Evolutionary conservation across 2,329 filamentous ascomycete species (phyloP).

Genomic region (Westerdykella ornata): DNA sequence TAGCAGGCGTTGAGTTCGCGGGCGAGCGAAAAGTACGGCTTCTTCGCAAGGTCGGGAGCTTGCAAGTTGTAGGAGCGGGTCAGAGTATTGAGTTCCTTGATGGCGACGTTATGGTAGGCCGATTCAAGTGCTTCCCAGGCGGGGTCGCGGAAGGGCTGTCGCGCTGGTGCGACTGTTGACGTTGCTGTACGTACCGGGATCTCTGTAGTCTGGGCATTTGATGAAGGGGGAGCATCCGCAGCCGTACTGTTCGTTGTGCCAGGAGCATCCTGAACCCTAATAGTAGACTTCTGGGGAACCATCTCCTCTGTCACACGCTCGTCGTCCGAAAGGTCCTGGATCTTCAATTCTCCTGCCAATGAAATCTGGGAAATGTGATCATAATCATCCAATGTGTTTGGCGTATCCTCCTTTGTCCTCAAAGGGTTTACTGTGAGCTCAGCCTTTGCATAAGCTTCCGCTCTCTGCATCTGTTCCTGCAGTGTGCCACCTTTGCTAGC

Average conservation of each 20-base stretch:
- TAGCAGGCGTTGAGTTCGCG: constrained; percentile 77
- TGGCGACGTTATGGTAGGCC: constrained; percentile 67
- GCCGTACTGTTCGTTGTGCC: constrained; percentile 1
- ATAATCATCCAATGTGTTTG: constrained; percentile 41
- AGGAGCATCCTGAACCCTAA: constrained; percentile 6
- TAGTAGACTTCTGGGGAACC: constrained; percentile 14
- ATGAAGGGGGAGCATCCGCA: neutral
- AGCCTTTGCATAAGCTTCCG: constrained; percentile 66
- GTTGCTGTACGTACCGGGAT: constrained; percentile 6
- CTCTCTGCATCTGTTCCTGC: constrained; percentile 63
- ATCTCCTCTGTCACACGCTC: constrained; percentile 24
- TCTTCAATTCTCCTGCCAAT: constrained; percentile 40
- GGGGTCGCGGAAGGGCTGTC: constrained; percentile 66
- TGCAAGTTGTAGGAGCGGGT: constrained; percentile 90
- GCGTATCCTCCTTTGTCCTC: constrained; percentile 39
- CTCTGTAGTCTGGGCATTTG: constrained; percentile 10
- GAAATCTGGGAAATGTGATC: constrained; percentile 46
- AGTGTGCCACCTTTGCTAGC: constrained; percentile 69
- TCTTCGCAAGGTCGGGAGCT: constrained; percentile 86
- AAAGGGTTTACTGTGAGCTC: constrained; percentile 61
- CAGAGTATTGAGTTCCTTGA: constrained; percentile 70
- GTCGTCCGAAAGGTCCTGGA: constrained; percentile 7
- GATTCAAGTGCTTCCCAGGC: constrained; percentile 67
- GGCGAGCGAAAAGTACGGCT: constrained; percentile 79
- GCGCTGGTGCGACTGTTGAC: constrained; percentile 34